Conservation (phyloP, 345 rosid genomes). For the Carallia pectinifolia region DNA sequence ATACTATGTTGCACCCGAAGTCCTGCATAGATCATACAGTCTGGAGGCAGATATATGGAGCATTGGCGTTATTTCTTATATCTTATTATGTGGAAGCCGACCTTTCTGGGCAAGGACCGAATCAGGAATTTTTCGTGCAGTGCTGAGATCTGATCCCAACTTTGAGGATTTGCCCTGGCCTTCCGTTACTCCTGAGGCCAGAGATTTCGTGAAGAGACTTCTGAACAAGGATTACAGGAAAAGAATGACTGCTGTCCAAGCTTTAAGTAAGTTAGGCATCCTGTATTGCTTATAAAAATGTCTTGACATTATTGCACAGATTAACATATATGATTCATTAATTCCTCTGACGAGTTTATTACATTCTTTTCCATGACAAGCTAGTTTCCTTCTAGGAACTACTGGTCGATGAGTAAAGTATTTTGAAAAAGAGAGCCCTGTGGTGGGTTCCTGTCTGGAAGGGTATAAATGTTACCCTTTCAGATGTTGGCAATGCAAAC, state of each 20-base stretch:
- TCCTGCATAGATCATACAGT: conserved; percentile 91
- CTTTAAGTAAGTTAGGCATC: conserved; percentile 56
- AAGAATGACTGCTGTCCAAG: conserved; percentile 98
- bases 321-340: neutral
- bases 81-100: conserved; percentile 93
- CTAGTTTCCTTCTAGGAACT: neutral
- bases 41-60: conserved; percentile 98
- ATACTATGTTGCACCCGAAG: conserved; percentile 98
- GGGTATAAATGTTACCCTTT: neutral
- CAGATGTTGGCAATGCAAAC: conserved; percentile 2
- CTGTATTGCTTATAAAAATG: neutral
- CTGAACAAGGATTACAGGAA: conserved; percentile 92
- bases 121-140: conserved; percentile 95
- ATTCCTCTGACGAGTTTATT: neutral
- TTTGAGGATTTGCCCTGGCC: conserved; percentile 96
- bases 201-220: conserved; percentile 89
- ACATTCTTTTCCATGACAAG: neutral
- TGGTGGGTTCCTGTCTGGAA: no score
- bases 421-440: no score
- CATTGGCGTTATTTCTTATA: conserved; percentile 88
- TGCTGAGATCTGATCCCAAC: conserved; percentile 88
- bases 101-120: conserved; percentile 96
- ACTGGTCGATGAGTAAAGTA: neutral
- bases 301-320: neutral
- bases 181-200: conserved; percentile 70